Evolutionary conservation across 331 rosid species (phyloP).

Genomic region (Acacia concinna): DNA sequence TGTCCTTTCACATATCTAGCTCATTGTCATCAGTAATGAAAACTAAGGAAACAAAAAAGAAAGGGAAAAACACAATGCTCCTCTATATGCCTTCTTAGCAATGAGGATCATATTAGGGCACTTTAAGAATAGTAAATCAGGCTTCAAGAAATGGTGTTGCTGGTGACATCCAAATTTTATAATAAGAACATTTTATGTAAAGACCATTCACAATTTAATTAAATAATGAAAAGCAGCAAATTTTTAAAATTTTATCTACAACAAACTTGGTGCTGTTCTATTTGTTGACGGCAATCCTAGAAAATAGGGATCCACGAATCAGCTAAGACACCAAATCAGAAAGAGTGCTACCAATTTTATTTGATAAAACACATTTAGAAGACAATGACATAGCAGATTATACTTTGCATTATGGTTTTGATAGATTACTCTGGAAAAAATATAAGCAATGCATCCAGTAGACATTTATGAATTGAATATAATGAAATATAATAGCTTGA

Average conservation of each 20-base stretch:
- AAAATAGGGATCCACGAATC: neutral
- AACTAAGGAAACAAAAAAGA: neutral
- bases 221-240: neutral
- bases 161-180: neutral
- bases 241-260: neutral
- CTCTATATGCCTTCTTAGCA: constrained; percentile 13
- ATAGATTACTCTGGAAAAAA: neutral
- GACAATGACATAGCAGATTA: neutral
- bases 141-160: neutral
- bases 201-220: neutral
- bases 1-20: neutral
- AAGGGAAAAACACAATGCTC: neutral
- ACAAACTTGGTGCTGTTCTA: neutral
- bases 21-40: constrained; percentile 7
- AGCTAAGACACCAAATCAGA: neutral
- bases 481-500: neutral
- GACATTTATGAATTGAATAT: neutral
- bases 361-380: neutral
- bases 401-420: neutral
- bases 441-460: neutral
- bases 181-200: neutral
- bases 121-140: neutral
- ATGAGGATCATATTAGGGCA: neutral
- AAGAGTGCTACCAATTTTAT: neutral
- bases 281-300: neutral